phyloP scores from a whole-genome alignment of 345 rosid species.

The Pugionium cornutum region DNA sequence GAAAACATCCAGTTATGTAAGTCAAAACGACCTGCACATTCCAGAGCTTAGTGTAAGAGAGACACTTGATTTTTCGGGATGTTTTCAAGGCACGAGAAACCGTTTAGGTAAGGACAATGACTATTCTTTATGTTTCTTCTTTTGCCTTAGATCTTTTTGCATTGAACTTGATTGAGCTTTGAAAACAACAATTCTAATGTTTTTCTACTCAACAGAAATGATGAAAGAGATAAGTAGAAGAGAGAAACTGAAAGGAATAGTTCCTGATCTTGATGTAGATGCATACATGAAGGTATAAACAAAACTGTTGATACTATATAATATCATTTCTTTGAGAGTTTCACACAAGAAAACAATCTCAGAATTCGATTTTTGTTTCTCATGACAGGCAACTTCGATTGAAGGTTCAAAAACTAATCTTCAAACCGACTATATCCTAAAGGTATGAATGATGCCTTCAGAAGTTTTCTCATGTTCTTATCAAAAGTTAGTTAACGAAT shows the following conservation, averaged over 20 bases:
- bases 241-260: slow-evolving; percentile 54
- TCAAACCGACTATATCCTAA: slow-evolving; percentile 54
- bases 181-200: too few relatives aligned
- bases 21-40: slow-evolving; percentile 68
- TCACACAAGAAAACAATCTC: background rate
- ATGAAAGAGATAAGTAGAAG: slow-evolving; percentile 60
- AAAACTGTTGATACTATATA: too few relatives aligned
- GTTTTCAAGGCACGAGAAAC: slow-evolving; percentile 60
- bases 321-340: too few relatives aligned
- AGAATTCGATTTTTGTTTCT: background rate
- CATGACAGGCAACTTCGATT: slow-evolving; percentile 44
- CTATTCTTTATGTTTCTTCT: background rate
- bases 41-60: slow-evolving; percentile 71
- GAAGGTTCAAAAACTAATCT: slow-evolving; percentile 43
- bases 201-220: slow-evolving; percentile 41
- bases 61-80: slow-evolving; percentile 62
- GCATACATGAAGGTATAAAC: slow-evolving; percentile 63
- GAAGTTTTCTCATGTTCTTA: background rate
- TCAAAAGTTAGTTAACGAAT: too few relatives aligned
- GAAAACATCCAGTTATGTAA: slow-evolving; percentile 62
- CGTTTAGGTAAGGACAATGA: slow-evolving; percentile 42
- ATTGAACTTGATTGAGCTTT: too few relatives aligned
- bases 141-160: too few relatives aligned
- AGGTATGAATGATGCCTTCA: slow-evolving; percentile 33
- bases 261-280: slow-evolving; percentile 61